Percentiles rank a stretch among this genome's conserved stretches.
Evolutionary conservation across 805 yeast genomes (phyloP).

Genomic region (Maudiozyma bulderi): DNA sequence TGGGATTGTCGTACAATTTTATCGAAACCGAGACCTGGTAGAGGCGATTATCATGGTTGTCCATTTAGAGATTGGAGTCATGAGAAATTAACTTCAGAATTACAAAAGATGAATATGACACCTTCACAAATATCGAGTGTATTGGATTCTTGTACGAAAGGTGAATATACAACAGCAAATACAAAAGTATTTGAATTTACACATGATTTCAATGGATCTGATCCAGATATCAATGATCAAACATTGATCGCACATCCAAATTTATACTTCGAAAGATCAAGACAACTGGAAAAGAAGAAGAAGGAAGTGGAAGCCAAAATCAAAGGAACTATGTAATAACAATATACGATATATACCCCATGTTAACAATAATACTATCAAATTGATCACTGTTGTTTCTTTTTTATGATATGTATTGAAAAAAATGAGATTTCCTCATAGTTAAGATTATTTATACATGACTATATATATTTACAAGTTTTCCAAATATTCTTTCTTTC

Average conservation of each 20-base stretch:
- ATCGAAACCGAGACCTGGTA: conserved; percentile 57
- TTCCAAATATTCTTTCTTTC: not conserved
- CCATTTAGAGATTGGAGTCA: conserved; percentile 71
- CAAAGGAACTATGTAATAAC: not conserved
- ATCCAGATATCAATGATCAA: conserved; percentile 39
- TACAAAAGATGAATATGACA: conserved; percentile 45
- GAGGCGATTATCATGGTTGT: conserved; percentile 79
- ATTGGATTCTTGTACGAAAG: conserved; percentile 54
- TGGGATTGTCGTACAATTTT: conserved; percentile 75
- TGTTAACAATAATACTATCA: not conserved
- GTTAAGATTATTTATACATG: not conserved
- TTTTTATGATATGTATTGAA: too few species aligned
- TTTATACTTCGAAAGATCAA: conserved; percentile 70
- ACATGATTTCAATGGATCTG: conserved; percentile 24
- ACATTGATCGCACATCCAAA: conserved; percentile 77
- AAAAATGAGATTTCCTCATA: not conserved
- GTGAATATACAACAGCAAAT: conserved; percentile 79
- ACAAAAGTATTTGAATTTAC: conserved; percentile 78
- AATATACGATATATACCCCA: not conserved
- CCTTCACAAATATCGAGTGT: conserved; percentile 45
- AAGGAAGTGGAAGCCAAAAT: conserved; percentile 9
- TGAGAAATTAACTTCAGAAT: conserved; percentile 49
- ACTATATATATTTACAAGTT: not conserved
- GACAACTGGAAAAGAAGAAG: conserved; percentile 40
- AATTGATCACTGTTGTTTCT: too few species aligned